phyloP scores from a whole-genome alignment of 1,284 basidiomycete genomes.

The Apiotrichum porosum region DNA sequence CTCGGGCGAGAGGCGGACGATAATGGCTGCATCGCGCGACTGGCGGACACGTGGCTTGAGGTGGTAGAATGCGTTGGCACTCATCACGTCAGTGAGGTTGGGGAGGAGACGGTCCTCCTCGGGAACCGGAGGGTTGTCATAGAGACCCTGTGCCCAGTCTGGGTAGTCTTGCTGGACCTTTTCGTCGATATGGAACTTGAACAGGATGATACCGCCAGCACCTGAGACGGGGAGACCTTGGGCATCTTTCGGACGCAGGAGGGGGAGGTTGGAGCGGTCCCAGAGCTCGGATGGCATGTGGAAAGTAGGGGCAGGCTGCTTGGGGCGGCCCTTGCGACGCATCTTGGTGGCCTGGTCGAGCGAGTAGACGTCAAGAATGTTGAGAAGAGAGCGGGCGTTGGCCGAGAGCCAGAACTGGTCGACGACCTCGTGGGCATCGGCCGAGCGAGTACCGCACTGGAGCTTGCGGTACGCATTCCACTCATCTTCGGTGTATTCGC shows the following conservation, averaged over 20 bases:
- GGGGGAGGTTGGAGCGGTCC: conserved; percentile 33
- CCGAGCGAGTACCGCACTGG: conserved; percentile 22
- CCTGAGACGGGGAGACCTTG: conserved; percentile 34
- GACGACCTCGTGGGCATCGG: conserved; percentile 42
- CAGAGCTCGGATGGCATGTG: conserved; percentile 40
- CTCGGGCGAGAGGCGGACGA: conserved; percentile 15
- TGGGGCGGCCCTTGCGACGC: conserved; percentile 40
- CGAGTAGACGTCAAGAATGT: conserved; percentile 35
- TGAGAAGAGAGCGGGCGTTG: conserved; percentile 30
- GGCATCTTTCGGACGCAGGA: conserved; percentile 33
- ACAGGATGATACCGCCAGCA: conserved; percentile 35
- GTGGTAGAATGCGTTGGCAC: conserved; percentile 21
- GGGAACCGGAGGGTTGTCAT: conserved; percentile 43
- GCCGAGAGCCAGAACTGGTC: conserved; percentile 42
- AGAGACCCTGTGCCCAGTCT: conserved; percentile 42
- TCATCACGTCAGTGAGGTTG: conserved; percentile 31
- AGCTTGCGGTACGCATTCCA: conserved; percentile 43
- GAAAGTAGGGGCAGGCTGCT: conserved; percentile 43
- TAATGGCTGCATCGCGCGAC: conserved; percentile 14
- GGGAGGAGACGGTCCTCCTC: conserved; percentile 33
- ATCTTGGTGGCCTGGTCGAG: conserved; percentile 26
- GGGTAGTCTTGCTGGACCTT: conserved; percentile 32
- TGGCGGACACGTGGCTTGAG: conserved; percentile 25
- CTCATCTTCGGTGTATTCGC: conserved; percentile 40
- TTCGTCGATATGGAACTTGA: conserved; percentile 44